Conservation (phyloP, 768 basidiomycete species). For the Leccinellum rugosiceps region DNA sequence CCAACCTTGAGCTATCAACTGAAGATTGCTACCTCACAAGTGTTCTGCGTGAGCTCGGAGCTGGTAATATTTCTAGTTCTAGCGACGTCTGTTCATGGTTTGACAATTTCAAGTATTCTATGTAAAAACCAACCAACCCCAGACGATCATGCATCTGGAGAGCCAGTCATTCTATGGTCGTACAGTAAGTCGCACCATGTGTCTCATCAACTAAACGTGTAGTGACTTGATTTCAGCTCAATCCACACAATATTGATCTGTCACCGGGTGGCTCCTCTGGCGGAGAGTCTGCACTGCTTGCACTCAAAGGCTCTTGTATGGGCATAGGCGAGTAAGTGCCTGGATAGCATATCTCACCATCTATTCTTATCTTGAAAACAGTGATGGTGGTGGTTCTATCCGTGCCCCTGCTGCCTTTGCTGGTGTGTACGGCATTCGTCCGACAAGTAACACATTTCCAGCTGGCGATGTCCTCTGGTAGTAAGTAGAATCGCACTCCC, state of each 20-base stretch:
- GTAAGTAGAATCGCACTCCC: conserved; percentile 12
- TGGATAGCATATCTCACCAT: conserved; percentile 5
- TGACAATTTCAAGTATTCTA: conserved; percentile 35
- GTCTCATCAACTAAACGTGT: background rate
- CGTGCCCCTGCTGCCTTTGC: conserved; percentile 36
- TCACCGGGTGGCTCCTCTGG: conserved; percentile 53
- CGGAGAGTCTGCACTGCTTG: conserved; percentile 48
- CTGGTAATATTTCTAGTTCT: conserved; percentile 26
- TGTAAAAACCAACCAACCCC: conserved; percentile 43
- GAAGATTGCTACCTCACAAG: conserved; percentile 31
- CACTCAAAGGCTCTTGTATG: conserved; percentile 43
- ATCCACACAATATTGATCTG: conserved; percentile 43
- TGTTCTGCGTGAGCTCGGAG: conserved; percentile 41
- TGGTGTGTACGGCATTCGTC: conserved; percentile 42
- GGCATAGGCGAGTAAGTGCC: conserved; percentile 38
- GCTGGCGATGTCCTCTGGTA: conserved; percentile 5
- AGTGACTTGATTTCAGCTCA: conserved; percentile 28
- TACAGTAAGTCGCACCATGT: conserved; percentile 14
- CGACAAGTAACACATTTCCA: conserved; percentile 34
- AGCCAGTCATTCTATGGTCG: conserved; percentile 33
- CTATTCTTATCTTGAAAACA: conserved; percentile 3
- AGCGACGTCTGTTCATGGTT: background rate
- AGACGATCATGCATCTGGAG: conserved; percentile 41
- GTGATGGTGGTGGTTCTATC: conserved; percentile 37
- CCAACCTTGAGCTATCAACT: conserved; percentile 20